phyloP scores from a whole-genome alignment of 768 basidiomycete species.

The Austroboletus eburneus region DNA sequence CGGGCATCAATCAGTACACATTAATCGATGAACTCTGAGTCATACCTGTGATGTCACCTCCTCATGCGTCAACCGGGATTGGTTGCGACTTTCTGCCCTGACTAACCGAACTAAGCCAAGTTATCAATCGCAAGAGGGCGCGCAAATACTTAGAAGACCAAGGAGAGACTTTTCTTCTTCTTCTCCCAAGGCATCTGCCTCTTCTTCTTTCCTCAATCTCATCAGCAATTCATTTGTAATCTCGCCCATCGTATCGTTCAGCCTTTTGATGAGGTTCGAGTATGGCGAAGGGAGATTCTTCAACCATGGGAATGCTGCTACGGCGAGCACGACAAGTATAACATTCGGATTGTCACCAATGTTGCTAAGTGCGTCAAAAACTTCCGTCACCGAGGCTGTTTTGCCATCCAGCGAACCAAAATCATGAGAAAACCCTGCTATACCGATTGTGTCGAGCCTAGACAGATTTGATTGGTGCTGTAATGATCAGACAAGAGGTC shows the following conservation, averaged over 20 bases:
- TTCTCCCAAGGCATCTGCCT: slow-evolving; percentile 24
- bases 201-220: slow-evolving; percentile 25
- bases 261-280: slow-evolving; percentile 17
- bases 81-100: slow-evolving; percentile 31
- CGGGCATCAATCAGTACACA: background rate
- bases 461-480: background rate
- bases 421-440: slow-evolving; percentile 43
- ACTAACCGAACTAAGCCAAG: slow-evolving; percentile 22
- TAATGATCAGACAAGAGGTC: no score
- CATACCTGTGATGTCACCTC: slow-evolving; percentile 38
- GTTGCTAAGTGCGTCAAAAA: slow-evolving; percentile 24
- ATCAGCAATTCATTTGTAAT: slow-evolving; percentile 33
- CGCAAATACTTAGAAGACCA: slow-evolving; percentile 31
- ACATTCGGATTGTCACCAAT: slow-evolving; percentile 13
- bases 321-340: slow-evolving; percentile 23
- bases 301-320: slow-evolving; percentile 32
- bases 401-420: slow-evolving; percentile 42
- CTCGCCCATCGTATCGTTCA: slow-evolving; percentile 30
- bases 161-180: slow-evolving; percentile 36
- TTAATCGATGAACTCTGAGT: background rate
- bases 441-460: slow-evolving; percentile 43
- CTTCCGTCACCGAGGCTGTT: slow-evolving; percentile 18
- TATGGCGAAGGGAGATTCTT: slow-evolving; percentile 30
- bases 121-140: no score
- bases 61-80: slow-evolving; percentile 35